Percentiles rank a stretch among this genome's conserved stretches.
These are phyloP conservation scores for Lasiodiplodia citricola DNA, from an alignment of 2,329 filamentous ascomycete genomes.

Conservation along the genomic window DNA sequence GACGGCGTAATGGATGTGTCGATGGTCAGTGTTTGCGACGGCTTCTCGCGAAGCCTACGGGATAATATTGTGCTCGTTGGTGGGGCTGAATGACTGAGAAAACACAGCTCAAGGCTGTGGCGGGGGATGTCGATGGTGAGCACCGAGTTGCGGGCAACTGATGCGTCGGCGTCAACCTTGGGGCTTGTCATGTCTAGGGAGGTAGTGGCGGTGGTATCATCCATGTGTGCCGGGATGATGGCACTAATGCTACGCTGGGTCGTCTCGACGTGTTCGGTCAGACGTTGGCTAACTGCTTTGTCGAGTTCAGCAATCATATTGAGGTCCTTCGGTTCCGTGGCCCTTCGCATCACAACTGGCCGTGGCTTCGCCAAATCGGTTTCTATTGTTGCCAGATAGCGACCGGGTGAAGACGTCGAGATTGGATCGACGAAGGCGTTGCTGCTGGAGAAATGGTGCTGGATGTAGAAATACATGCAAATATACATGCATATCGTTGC, in stretches of 20 bases:
- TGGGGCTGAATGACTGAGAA: background rate
- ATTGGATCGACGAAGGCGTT: background rate
- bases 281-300: background rate
- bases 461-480: conserved; percentile 49
- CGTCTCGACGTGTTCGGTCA: background rate
- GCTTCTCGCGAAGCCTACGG: conserved; percentile 9
- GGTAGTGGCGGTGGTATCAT: background rate
- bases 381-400: background rate
- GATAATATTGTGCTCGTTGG: background rate
- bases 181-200: background rate
- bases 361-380: background rate
- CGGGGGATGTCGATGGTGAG: background rate
- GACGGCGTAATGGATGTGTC: conserved; percentile 2
- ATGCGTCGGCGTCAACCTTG: background rate
- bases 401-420: background rate
- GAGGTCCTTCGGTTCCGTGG: background rate
- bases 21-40: conserved; percentile 15
- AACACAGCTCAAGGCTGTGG: background rate
- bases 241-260: background rate
- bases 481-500: conserved; percentile 49
- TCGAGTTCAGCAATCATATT: background rate
- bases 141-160: background rate
- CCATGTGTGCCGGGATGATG: background rate
- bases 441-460: conserved; percentile 20
- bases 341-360: background rate